Base-by-base conservation (phyloP, 176 grass and related monocot species). In the Eremochloa ophiuroides region DNA sequence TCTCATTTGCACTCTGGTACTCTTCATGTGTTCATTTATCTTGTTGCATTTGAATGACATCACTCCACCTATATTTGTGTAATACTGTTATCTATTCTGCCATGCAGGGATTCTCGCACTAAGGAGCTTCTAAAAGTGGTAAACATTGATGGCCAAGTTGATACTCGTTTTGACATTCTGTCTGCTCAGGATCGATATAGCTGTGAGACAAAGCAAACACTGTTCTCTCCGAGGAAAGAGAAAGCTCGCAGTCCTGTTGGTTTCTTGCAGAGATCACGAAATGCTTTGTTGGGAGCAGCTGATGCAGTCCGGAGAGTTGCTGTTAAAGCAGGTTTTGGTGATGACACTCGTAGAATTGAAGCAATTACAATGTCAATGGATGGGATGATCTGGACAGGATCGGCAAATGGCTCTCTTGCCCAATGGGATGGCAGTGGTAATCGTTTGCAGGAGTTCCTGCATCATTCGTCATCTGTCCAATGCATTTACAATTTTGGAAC, bases 1-100 rank as follows among this genome's bases (percentile, higher is more conserved):
- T 96, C 79, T 90, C 90, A 77, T 86, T 93, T 79, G 90, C 83
- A 83, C 87, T 96, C 69, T 96, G 93, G 93, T 96, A 96, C 77
- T 64, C 56, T 88, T 87, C 83, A 64, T 76, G 69, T 72, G 61
- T 85, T 80, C 74, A 73, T 85, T 91, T 50, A 41, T 82, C 62
- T 81, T 78, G 64, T 90, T 90, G 66, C 62, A 74, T 81, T 86
- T 70, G 43, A 51, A n/a, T 83, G 68, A 70, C 62, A 79, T 75
- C 68, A 56, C 15, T 72, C 50, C 18, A 83, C 67, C 70, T 74
- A 60, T 68, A 67, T 73, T 83, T 62, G 25, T 82, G n/a, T 73
- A 62, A 85, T 79, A 77, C 82, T 75, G 16, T 83, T 64, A 22
- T 30, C 42, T 69, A n/a, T 66, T 79, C 79, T 78, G 4, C 29